These are phyloP conservation scores for Trametes coccinea DNA, from an alignment of 768 basidiomycete genomes.

Conservation along the genomic window DNA sequence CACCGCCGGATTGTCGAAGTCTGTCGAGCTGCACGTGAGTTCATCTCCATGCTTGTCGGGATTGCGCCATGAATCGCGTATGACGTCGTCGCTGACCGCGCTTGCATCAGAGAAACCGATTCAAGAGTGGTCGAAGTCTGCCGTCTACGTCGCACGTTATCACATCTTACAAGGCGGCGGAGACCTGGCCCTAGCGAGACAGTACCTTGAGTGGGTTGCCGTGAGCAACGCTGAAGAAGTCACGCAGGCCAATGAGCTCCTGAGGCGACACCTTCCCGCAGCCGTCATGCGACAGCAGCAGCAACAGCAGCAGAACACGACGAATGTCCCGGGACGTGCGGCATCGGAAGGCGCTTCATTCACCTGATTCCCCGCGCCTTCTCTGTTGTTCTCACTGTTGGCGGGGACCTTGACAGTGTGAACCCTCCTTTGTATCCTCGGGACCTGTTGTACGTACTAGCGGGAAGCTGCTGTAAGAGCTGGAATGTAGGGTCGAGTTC, in stretches of 20 bases:
- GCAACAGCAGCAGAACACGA: constrained; percentile 1
- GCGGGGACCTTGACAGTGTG: not conserved
- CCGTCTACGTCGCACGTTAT: constrained; percentile 80
- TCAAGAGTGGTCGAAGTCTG: constrained; percentile 81
- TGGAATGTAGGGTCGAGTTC: not conserved
- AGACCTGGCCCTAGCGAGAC: constrained; percentile 67
- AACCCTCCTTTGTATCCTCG: not conserved
- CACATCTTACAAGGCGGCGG: constrained; percentile 64
- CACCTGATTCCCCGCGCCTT: not conserved
- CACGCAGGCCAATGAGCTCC: constrained; percentile 65
- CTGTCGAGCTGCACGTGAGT: constrained; percentile 53
- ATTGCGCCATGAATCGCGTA: not conserved
- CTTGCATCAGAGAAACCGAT: constrained; percentile 56
- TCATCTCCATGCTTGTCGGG: not conserved
- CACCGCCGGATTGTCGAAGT: constrained; percentile 81
- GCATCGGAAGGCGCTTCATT: constrained; percentile 7
- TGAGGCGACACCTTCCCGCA: constrained; percentile 44
- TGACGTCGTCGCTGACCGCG: not conserved
- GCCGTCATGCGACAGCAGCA: constrained; percentile 37
- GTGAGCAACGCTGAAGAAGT: constrained; percentile 83
- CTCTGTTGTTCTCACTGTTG: not conserved
- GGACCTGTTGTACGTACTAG: constrained; percentile 3
- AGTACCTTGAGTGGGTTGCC: constrained; percentile 73
- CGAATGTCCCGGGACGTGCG: constrained; percentile 1
- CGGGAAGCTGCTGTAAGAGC: not conserved